Evolutionary conservation across 164 flowering plant genomes (phyloP).

Genomic region (Sextonia rubra): DNA sequence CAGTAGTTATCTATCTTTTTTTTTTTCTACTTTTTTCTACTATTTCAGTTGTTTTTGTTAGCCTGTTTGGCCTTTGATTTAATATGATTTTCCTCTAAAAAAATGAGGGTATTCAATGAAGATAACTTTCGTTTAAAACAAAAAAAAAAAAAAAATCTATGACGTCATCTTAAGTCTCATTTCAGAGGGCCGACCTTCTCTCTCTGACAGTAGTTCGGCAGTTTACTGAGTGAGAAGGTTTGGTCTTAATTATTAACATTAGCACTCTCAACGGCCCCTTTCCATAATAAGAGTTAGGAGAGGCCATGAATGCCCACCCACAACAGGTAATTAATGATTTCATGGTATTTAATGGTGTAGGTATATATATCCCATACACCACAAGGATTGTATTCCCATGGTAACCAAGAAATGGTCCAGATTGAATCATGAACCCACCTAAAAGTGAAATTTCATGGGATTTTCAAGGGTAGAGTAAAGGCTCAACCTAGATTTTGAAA

Average conservation of each 20-base stretch:
- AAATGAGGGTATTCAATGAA: too few species aligned
- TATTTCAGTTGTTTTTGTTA: too few species aligned
- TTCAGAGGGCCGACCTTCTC: background rate
- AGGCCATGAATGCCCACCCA: conserved; percentile 16
- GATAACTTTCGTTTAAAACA: too few species aligned
- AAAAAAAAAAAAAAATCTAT: too few species aligned
- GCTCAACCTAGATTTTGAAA: too few species aligned
- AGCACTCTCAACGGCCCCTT: background rate
- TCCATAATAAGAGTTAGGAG: conserved; percentile 9
- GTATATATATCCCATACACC: background rate
- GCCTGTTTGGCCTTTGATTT: too few species aligned
- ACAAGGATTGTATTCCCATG: background rate
- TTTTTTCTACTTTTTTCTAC: too few species aligned
- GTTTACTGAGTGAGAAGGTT: background rate
- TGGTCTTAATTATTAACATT: background rate
- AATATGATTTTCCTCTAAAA: too few species aligned
- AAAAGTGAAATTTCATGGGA: too few species aligned
- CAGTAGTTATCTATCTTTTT: too few species aligned
- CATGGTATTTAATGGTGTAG: conserved; percentile 13
- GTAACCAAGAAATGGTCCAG: background rate
- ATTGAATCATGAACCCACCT: background rate
- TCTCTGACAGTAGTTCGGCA: background rate
- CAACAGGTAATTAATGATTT: conserved; percentile 17
- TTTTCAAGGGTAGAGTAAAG: too few species aligned
- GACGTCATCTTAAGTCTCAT: too few species aligned